Percentiles rank a stretch among this genome's conserved stretches.
Evolutionary conservation across 208 protist species (phyloP).

Genomic region (Leishmania amazonensis): DNA sequence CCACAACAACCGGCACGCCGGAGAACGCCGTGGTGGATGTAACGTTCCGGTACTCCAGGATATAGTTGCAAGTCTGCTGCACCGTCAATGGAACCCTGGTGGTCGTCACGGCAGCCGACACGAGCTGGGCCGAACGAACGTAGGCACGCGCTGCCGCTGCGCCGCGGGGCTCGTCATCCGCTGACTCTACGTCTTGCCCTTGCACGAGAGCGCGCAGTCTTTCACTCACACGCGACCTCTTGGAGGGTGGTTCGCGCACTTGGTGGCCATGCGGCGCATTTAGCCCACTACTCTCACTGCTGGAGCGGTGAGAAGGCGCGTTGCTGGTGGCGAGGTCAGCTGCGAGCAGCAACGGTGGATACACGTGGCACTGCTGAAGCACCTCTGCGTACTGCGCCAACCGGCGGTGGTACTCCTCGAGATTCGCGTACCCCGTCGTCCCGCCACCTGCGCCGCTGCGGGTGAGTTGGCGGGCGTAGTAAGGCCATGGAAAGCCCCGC

Average conservation of each 20-base stretch:
- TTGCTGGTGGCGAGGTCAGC: background rate
- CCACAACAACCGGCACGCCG: constrained; percentile 39
- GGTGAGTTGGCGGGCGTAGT: constrained; percentile 61
- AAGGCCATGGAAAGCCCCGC: constrained; percentile 60
- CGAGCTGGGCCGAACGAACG: constrained; percentile 35
- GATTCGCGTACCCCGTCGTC: constrained; percentile 33
- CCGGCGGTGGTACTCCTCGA: constrained; percentile 30
- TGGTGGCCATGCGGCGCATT: background rate
- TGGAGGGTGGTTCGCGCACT: constrained; percentile 1
- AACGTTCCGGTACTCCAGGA: constrained; percentile 23
- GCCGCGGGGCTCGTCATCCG: constrained; percentile 12
- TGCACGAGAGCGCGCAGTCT: constrained; percentile 22
- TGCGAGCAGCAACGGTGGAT: constrained; percentile 25
- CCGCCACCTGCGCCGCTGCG: constrained; percentile 27
- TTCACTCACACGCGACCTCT: constrained; percentile 14
- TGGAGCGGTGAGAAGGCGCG: background rate
- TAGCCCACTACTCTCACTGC: background rate
- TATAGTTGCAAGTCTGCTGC: constrained; percentile 62
- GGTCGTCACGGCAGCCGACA: constrained; percentile 5
- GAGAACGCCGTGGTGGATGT: constrained; percentile 23
- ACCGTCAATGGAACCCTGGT: constrained; percentile 21
- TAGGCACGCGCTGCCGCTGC: constrained; percentile 25
- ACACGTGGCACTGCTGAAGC: constrained; percentile 27
- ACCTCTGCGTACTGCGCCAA: constrained; percentile 37
- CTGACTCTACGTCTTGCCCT: constrained; percentile 5